Evolutionary conservation across 1,284 basidiomycete species (phyloP).

Genomic region (Mycosarcoma mackinlayi): DNA sequence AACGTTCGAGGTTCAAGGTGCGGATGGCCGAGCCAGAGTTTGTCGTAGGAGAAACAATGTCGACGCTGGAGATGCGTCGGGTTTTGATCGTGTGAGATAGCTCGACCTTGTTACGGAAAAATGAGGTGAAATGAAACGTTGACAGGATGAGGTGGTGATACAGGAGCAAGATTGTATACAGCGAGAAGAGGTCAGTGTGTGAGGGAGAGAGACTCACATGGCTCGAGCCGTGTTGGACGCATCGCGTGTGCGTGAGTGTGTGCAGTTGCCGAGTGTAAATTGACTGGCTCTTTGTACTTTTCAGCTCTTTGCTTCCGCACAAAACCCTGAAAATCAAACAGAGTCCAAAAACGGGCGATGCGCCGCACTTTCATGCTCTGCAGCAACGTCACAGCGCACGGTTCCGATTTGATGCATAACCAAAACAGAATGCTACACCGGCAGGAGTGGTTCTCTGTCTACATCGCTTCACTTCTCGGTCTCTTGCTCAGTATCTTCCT

Average conservation of each 20-base stretch:
- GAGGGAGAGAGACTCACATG: background rate
- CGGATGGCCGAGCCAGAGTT: too few relatives aligned
- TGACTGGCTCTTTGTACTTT: too few relatives aligned
- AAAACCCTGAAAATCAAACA: background rate
- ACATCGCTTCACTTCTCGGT: too few relatives aligned
- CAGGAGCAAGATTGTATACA: background rate
- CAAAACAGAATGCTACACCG: background rate
- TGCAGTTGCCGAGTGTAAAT: background rate
- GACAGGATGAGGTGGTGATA: background rate
- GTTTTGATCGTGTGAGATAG: too few relatives aligned
- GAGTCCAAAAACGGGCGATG: background rate
- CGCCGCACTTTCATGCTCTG: too few relatives aligned
- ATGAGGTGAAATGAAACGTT: background rate
- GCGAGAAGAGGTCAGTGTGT: too few relatives aligned
- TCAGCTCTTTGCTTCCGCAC: too few relatives aligned
- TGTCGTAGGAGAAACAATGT: too few relatives aligned
- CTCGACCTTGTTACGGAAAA: too few relatives aligned
- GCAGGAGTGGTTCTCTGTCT: background rate
- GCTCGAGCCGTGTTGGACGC: background rate
- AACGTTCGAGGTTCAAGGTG: too few relatives aligned
- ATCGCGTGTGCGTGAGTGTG: slow-evolving; percentile 4
- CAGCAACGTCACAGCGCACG: slow-evolving; percentile 27
- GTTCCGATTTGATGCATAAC: slow-evolving; percentile 19
- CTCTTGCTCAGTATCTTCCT: too few relatives aligned
- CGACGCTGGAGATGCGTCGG: too few relatives aligned